Evolutionary conservation across 2,329 filamentous ascomycete genomes (phyloP), one percentile per base, ranked within the genome.

Genomic region (Penicillium sp.): DNA sequence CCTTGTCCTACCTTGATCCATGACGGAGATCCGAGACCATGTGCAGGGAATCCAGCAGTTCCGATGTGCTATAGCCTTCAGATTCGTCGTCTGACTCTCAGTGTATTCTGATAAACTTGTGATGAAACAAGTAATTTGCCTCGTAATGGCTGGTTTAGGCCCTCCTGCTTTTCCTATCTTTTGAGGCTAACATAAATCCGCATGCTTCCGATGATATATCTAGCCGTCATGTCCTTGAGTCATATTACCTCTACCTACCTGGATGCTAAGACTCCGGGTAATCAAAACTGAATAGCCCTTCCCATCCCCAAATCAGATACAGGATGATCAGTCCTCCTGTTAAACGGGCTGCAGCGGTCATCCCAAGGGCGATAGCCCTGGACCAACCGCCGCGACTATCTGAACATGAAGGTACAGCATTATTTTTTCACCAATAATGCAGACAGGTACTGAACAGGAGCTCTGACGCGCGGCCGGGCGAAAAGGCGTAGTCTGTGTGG

Each of bases 391-490:
- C 16, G 44, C n/a, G 5, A 18, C 18, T 9, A n/a, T 40, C 22
- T 7, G 33, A 49, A 13, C 14, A 20, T 11, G 6, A 46, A 51
- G 5, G 24, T 50, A 46, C 39, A 43, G 33, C n/a, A 22, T 9
- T n/a, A 20, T 16, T 13, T 20, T 48, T 42, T 42, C 10, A 27
- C 36, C 58, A 57, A 48, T 30, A 28, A 59, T 51, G 45, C 50
- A n/a, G 20, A 62, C 49, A 62, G 52, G 48, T 52, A 53, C 47
- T 51, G 16, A 31, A 52, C 48, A 61, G 45, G 49, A 54, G 52
- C 25, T 53, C 48, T 60, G 60, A 60, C 57, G 55, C 60, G 59
- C 55, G 60, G 52, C 54, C 54, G 18, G 57, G 53, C 51, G 41
- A 36, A 41, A 53, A 51, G 18, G 36, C 13, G 31, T 46, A 49